Conservation (phyloP, 2,329 filamentous ascomycete species). For the Corynespora cassiicola region DNA sequence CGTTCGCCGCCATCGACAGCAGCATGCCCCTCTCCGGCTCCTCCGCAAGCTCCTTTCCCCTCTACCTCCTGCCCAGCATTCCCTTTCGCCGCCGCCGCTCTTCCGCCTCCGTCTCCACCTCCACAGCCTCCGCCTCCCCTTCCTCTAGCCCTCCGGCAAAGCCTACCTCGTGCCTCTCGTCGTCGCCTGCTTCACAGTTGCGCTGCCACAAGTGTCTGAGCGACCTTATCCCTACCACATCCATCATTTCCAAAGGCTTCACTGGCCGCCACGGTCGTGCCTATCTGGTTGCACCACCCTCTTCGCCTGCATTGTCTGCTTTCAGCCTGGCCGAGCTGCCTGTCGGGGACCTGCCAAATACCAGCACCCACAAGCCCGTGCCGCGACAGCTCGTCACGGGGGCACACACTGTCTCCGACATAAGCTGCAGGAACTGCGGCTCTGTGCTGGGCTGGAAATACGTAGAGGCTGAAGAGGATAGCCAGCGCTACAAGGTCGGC, state of each 20-base stretch:
- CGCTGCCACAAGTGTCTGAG: conserved; percentile 65
- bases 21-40: conserved; percentile 5
- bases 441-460: conserved; percentile 70
- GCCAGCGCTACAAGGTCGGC: conserved; percentile 69
- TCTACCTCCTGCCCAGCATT: conserved; percentile 46
- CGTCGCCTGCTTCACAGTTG: conserved; percentile 59
- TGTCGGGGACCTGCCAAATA: conserved; percentile 61
- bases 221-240: conserved; percentile 64
- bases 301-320: conserved; percentile 29
- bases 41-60: conserved; percentile 48
- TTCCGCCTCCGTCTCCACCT: conserved; percentile 32
- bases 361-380: conserved; percentile 61
- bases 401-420: conserved; percentile 67
- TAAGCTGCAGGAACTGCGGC: conserved; percentile 63
- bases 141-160: conserved; percentile 28
- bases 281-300: conserved; percentile 63
- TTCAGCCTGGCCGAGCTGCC: conserved; percentile 14
- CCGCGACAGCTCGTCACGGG: conserved; percentile 68
- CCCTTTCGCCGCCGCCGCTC: conserved; percentile 49
- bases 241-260: conserved; percentile 70
- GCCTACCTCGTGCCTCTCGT: conserved; percentile 30
- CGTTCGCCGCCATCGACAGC: conserved; percentile 9
- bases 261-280: conserved; percentile 69
- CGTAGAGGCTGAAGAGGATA: conserved; percentile 66
- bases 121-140: conserved; percentile 19